These are phyloP conservation scores for Calonectria fujianensis DNA, from an alignment of 2,329 filamentous ascomycete species.

Conservation along the genomic window DNA sequence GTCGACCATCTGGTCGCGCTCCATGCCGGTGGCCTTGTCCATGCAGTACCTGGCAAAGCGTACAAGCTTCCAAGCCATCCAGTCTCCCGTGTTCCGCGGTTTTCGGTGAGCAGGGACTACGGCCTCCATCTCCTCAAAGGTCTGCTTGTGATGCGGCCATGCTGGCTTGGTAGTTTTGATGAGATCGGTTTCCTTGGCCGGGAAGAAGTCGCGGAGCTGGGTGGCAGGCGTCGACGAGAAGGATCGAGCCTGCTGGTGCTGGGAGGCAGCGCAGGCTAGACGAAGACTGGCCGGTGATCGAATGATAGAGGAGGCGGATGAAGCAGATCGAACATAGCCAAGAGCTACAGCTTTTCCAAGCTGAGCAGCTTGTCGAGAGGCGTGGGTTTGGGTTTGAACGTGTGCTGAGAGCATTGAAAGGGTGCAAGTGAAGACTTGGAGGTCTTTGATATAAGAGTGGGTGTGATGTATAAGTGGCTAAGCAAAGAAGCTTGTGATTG, in stretches of 20 bases:
- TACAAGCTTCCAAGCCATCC: conserved; percentile 85
- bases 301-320: conserved; percentile 43
- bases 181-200: conserved; percentile 74
- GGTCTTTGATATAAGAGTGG: conserved; percentile 37
- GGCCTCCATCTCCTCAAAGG: conserved; percentile 84
- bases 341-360: conserved; percentile 52
- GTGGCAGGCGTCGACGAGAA: conserved; percentile 71
- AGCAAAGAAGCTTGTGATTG: conserved; percentile 26
- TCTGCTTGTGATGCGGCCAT: conserved; percentile 85
- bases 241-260: conserved; percentile 54
- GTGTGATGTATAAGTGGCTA: background rate
- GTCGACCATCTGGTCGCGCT: conserved; percentile 81
- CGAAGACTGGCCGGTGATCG: conserved; percentile 40
- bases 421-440: conserved; percentile 24
- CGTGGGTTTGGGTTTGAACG: conserved; percentile 47
- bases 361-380: conserved; percentile 53
- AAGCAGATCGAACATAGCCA: conserved; percentile 44
- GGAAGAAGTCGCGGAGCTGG: conserved; percentile 77
- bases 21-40: conserved; percentile 85
- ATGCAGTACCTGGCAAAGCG: conserved; percentile 85
- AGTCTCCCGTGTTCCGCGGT: conserved; percentile 84
- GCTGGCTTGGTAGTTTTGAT: conserved; percentile 79
- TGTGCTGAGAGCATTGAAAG: conserved; percentile 55
- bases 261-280: conserved; percentile 42
- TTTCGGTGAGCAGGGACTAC: conserved; percentile 86